Conservation (phyloP, 2,329 filamentous ascomycete genomes). For the Colletotrichum liriopes region DNA sequence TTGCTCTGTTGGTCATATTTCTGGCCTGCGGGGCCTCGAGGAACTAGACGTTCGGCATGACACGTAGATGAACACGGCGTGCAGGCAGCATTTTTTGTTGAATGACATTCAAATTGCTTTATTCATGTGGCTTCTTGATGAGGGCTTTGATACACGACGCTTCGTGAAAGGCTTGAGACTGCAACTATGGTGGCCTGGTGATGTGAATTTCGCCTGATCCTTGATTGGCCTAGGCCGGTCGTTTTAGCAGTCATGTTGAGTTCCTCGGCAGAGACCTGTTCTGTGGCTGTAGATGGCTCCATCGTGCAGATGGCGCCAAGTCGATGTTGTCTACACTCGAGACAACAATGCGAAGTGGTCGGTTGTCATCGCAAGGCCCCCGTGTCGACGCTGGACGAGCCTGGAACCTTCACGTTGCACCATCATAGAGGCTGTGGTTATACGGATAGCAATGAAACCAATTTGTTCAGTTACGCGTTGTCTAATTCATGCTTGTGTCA, state of each 20-base stretch:
- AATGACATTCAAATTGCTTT: neutral
- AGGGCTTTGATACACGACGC: neutral
- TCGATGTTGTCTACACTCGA: neutral
- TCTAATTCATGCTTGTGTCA: conserved; percentile 37
- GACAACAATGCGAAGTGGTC: neutral
- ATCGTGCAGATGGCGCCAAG: neutral
- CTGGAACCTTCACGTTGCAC: neutral
- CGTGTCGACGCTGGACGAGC: neutral
- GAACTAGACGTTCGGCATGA: conserved; percentile 36
- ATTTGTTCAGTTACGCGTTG: conserved; percentile 11
- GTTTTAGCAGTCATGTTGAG: neutral
- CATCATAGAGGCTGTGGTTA: no score
- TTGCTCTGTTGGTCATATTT: neutral
- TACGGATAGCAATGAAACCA: neutral
- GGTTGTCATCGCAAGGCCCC: neutral
- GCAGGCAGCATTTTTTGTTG: conserved; percentile 15
- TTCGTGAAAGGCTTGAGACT: neutral
- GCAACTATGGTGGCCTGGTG: neutral
- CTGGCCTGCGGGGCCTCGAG: conserved; percentile 9
- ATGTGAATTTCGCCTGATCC: neutral
- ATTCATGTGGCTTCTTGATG: neutral
- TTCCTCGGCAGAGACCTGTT: neutral
- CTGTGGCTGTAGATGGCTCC: neutral
- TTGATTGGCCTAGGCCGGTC: neutral
- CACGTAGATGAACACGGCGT: conserved; percentile 37